Evolutionary conservation across 805 yeast genomes (phyloP), one percentile per base, ranked within the genome.

Genomic region (Maudiozyma serrabonitensis): DNA sequence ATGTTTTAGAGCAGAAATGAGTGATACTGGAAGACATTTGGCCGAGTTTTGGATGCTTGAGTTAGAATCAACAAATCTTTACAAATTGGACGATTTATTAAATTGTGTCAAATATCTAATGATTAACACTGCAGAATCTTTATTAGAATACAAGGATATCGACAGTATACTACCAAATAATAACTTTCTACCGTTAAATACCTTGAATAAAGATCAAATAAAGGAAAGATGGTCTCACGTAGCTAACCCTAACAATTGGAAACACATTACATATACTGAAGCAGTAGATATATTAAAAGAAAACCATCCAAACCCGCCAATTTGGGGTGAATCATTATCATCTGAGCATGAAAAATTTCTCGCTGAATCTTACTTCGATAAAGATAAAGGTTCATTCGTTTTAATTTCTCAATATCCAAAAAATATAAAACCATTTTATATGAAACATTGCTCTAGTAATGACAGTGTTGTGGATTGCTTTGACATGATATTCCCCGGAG

Each of bases 11-110:
- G 98, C 99, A 0, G 99, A 93, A 61, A 77, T 77, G 46, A 84
- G 95, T 50, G 90, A 88, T 61, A 93, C 99, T 0, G 86, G 81
- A 58, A 75, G 99, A 46, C 99, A 93, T 64, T 68, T 93, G 51
- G 78, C 91, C 51, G 99, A 93, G 66, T 93, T 93, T 65, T 93
- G 97, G 97, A 90, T 93, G 97, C 68, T 93, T 2, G 99, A 93
- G 66, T 95, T 89, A 0, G 99, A 93, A 63, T 66, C 88, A 19
- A 81, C 87, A 8, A 86, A 85, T 64, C 67, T 84, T 1, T 72
- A 73, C 5, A 66, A 71, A 13, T 75, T 90, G 6, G 60, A 62
- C 3, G 84, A 83, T 52, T 66, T 93, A 49, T 82, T 91, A 1
- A 59, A 59, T 2, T 75, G 87, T 46, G 78, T 83, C 2, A 41